Evolutionary conservation across 2,329 filamentous ascomycete genomes (phyloP), one percentile per base, ranked within the genome.

Genomic region (Pseudocercospora ulei): DNA sequence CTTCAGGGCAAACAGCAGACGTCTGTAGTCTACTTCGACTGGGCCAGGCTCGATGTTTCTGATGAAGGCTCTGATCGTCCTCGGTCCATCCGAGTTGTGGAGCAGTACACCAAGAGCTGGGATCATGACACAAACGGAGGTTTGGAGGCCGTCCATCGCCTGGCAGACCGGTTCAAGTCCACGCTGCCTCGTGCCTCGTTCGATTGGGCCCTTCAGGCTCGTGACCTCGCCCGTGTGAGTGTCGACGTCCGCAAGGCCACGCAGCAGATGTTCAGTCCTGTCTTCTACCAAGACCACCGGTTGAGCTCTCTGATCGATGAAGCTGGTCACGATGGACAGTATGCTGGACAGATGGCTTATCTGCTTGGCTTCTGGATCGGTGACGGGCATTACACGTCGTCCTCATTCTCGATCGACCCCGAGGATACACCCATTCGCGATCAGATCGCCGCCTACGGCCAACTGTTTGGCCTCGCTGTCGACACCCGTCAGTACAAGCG

Each of bases 291-390:
- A 16, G 12, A 4, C 7, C 14, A 31, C 12, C 8, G n/a, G 4
- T n/a, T 31, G 8, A n/a, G 16, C 28, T 14, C 11, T 7, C n/a
- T 31, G 11, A 11, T 31, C 11, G 28, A 13, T 11, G 12, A n/a
- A 16, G 11, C 28, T 16, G 28, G 28, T 14, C 12, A 11, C 16
- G 16, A 31, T 14, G 11, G 11, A 4, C 18, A 11, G 9, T 16
- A 18, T 16, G 28, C 28, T n/a, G 16, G 28, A 9, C 4, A 31
- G 28, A 31, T 31, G 28, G 28, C 28, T 9, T 31, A 31, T 16
- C 28, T 31, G 9, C 28, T 31, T 7, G 28, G 28, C 9, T 31
- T 31, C 28, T 31, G 28, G 28, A 16, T 31, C 11, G 28, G 28
- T n/a, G 28, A 31, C 18, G 28, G 28, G 16, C 16, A 12, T 6